Base-by-base conservation (phyloP, 805 yeast species). In the Kazachstania martiniae region DNA sequence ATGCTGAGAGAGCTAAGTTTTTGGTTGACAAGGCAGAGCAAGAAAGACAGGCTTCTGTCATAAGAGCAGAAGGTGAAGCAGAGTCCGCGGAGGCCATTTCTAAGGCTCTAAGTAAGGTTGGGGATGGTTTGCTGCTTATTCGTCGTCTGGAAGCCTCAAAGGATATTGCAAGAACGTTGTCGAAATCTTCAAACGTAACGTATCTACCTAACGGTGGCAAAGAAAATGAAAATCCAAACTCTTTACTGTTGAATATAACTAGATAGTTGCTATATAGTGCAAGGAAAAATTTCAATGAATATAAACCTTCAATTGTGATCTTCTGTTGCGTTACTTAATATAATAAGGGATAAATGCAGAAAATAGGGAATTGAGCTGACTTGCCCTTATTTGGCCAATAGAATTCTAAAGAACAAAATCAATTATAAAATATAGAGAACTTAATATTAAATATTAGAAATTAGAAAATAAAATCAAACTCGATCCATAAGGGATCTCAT, bases 21-120 rank as follows among this genome's bases (percentile, higher is more conserved):
- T 66, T 84, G 33, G 96, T 91, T 35, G 96, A 87, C 54, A 81
- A 81, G 56, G 97, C 97, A 7, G 96, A 91, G 60, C 98, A 91
- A 64, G 97, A 89, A 60, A 75, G 94, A 56, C 87, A 81, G 59
- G 98, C 97, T 2, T 66, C 83, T 29, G 85, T 91, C 49, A 87
- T 91, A 45, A 76, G 97, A 51, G 98, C 98, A 18, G 98, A 91
- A 62, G 98, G 97, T 63, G 98, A 91, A 64, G 98, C 98, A 31
- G 97, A 91, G 60, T 85, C 95, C 37, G 98, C 98, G 3, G 97
- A 91, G 39, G 77, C 77, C 39, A 91, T 91, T 41, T 85, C 95
- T 22, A 83, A 77, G 60, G 96, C 97, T 4, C 71, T 91, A 44
- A 74, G 78, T 34, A 87, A 86, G 65, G 86, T 93, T 16, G 98